Conservation (phyloP, 2,329 filamentous ascomycete species). For the Cylindrodendrum hubeiense region DNA sequence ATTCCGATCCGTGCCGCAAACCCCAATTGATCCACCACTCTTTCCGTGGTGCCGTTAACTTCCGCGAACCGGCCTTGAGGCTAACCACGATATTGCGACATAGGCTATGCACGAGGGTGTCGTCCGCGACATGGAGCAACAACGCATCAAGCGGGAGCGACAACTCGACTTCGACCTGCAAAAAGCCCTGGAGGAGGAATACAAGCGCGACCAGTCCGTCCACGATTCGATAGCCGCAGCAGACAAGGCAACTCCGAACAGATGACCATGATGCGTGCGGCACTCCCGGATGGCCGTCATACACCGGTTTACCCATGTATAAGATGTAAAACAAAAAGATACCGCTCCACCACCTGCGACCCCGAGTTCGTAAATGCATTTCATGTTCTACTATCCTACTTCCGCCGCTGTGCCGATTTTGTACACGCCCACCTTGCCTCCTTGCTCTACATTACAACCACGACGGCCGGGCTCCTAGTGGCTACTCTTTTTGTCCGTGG, state of each 20-base stretch:
- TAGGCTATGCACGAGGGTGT: constrained; percentile 97
- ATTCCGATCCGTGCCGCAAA: constrained; percentile 46
- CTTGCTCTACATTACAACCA: constrained; percentile 38
- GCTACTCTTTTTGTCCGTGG: constrained; percentile 18
- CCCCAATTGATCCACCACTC: not conserved
- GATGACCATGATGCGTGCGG: constrained; percentile 32
- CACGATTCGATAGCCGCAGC: constrained; percentile 53
- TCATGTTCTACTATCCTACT: constrained; percentile 40
- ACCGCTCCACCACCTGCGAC: constrained; percentile 20
- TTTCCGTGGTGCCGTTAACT: not conserved
- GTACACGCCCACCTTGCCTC: constrained; percentile 26
- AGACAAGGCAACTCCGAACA: constrained; percentile 39
- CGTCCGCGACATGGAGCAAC: constrained; percentile 93
- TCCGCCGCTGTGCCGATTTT: constrained; percentile 33
- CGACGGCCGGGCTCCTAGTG: constrained; percentile 15
- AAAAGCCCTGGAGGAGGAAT: constrained; percentile 85
- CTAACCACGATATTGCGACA: constrained; percentile 19
- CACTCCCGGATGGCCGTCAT: not conserved
- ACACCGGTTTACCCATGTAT: not conserved
- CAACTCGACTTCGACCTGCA: constrained; percentile 97
- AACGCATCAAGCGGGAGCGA: constrained; percentile 88
- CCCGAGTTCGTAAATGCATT: constrained; percentile 37
- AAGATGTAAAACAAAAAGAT: constrained; percentile 16
- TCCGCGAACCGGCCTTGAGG: not conserved
- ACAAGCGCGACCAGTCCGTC: constrained; percentile 88